Evolutionary conservation across 805 yeast genomes (phyloP).

Genomic region (Groenewaldozyma tartarivorans): DNA sequence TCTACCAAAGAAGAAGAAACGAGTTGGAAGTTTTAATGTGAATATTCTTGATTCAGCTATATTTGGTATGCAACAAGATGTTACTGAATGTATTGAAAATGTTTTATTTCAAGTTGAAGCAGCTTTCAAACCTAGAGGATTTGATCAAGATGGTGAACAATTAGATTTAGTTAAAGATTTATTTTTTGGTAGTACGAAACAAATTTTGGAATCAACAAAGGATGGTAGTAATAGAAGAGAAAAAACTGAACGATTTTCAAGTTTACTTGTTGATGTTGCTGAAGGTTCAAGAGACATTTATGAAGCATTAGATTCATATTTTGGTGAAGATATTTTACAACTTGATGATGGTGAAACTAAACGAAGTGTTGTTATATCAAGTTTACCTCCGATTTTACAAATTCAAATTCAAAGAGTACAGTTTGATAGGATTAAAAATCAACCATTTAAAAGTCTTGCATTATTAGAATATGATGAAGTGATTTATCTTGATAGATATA

Average conservation of each 20-base stretch:
- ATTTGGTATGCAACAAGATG: conserved; percentile 87
- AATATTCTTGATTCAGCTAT: conserved; percentile 34
- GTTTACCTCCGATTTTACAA: conserved; percentile 75
- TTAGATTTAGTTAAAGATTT: conserved; percentile 67
- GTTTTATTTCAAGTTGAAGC: conserved; percentile 87
- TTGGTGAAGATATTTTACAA: conserved; percentile 58
- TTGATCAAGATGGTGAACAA: conserved; percentile 72
- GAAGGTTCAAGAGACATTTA: conserved; percentile 84
- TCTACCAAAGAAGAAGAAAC: not conserved
- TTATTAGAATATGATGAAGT: conserved; percentile 73
- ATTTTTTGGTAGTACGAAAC: conserved; percentile 81
- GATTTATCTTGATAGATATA: conserved; percentile 79
- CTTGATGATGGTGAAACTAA: conserved; percentile 63
- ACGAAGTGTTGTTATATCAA: conserved; percentile 59
- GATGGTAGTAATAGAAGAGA: conserved; percentile 35
- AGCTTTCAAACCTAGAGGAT: conserved; percentile 56
- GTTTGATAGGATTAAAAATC: conserved; percentile 62
- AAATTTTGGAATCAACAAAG: conserved; percentile 40
- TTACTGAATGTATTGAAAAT: conserved; percentile 93
- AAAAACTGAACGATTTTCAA: conserved; percentile 66
- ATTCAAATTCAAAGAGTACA: conserved; percentile 91
- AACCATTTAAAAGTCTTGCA: conserved; percentile 74
- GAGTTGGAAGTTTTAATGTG: not conserved
- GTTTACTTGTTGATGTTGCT: conserved; percentile 75
- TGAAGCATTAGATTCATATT: conserved; percentile 81